Evolutionary conservation across 805 yeast species (phyloP).

Genomic region (Candida fluviatilis): DNA sequence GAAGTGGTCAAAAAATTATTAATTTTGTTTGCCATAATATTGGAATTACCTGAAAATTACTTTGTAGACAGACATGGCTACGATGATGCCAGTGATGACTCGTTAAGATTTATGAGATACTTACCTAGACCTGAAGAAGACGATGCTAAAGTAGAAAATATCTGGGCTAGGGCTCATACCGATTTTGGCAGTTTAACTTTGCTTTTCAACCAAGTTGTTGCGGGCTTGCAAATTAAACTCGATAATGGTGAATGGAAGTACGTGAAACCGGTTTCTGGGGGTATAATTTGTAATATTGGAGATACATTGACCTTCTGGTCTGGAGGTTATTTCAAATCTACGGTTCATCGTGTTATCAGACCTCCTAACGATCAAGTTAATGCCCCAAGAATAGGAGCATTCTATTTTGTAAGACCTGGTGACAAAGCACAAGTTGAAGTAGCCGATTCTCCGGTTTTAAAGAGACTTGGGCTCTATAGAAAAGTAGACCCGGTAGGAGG

Average conservation of each 20-base stretch:
- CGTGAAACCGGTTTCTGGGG: slow-evolving; percentile 27
- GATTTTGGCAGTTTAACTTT: slow-evolving; percentile 35
- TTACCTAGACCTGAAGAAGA: slow-evolving; percentile 24
- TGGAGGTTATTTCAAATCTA: slow-evolving; percentile 32
- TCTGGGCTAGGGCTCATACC: slow-evolving; percentile 33
- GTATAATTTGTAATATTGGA: slow-evolving; percentile 32
- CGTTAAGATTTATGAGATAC: slow-evolving; percentile 30
- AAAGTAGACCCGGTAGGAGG: slow-evolving; percentile 21
- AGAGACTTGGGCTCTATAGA: slow-evolving; percentile 24
- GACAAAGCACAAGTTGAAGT: slow-evolving; percentile 23
- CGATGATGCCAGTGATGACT: slow-evolving; percentile 32
- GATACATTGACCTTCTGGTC: slow-evolving; percentile 33
- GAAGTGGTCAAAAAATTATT: slow-evolving; percentile 22
- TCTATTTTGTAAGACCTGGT: slow-evolving; percentile 33
- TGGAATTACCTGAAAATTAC: slow-evolving; percentile 30
- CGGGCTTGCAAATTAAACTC: slow-evolving; percentile 29
- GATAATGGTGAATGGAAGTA: slow-evolving; percentile 30
- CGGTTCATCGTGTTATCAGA: slow-evolving; percentile 30
- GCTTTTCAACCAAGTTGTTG: slow-evolving; percentile 31
- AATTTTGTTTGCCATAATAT: slow-evolving; percentile 27
- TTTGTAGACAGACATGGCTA: slow-evolving; percentile 27
- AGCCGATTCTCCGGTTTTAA: slow-evolving; percentile 29
- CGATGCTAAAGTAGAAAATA: slow-evolving; percentile 25
- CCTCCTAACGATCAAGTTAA: slow-evolving; percentile 31
- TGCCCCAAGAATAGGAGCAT: slow-evolving; percentile 29